Evolutionary conservation across 2,329 filamentous ascomycete species (phyloP), one percentile per base, ranked within the genome.

Genomic region (Monascus ruber): DNA sequence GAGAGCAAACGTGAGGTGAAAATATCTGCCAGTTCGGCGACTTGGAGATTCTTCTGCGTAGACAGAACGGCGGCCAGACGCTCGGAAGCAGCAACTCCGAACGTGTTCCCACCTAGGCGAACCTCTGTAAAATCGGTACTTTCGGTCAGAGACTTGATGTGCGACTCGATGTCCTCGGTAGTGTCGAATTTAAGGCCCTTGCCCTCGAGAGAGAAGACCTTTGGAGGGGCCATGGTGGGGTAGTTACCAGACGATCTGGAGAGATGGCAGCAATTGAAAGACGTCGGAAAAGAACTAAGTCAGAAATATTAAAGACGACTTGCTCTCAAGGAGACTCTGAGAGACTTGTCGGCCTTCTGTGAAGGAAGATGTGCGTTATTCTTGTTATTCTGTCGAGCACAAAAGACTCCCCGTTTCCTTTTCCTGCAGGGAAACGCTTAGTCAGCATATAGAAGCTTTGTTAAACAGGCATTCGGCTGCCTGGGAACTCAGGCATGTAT

Each of bases 11-110:
- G 85, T 27, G 85, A 85, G 42, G 91, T 98, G 71, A 96, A 98
- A 70, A 98, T 94, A 63, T 98, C 91, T 62, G 88, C 88, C 41
- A 98, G 73, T 67, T 95, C 94, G 57, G 85, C 88, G 56, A 81
- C 71, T 47, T 83, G 76, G 33, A 95, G 72, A 46, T 72, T 81
- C 68, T 85, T 85, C 69, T 96, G 94, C 40, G 83, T 84, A 45
- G 81, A 76, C 41, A 98, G 71, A 37, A 93, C 81, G 51, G 86
- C 78, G 34, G 86, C 88, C 34, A 98, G 77, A 27, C 81, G 79
- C 64, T 88, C 81, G 59, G 83, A 93, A 36, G 91, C 91, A 36
- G 81, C 84, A 39, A 95, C 79, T 38, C 91, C 91, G 37, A 96
- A 71, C 1, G 91, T 96, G 70, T 98, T 98, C 45, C 89, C 91